Conservation (phyloP, 306 rosid species). For the Ochetophila trinervis region DNA sequence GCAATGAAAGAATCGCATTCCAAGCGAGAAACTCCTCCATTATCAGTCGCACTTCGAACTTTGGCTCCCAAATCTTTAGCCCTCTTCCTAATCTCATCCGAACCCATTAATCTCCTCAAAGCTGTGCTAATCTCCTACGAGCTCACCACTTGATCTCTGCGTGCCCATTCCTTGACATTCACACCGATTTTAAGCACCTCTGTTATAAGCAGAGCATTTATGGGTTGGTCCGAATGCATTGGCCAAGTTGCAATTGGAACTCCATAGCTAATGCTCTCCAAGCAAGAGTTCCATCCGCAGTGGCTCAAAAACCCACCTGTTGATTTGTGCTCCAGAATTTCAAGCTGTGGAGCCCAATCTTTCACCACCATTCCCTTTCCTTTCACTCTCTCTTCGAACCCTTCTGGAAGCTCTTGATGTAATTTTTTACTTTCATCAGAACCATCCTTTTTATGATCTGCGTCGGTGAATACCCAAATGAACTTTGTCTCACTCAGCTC, state of each 20-base stretch:
- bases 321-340: slow-evolving; percentile 37
- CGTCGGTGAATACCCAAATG: slow-evolving; percentile 50
- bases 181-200: too few species aligned
- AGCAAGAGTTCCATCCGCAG: slow-evolving; percentile 49
- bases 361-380: neutral
- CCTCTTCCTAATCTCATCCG: neutral
- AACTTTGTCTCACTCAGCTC: slow-evolving; percentile 38
- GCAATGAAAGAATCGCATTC: too few species aligned
- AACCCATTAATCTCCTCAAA: neutral
- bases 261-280: slow-evolving; percentile 43
- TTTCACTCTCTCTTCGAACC: neutral
- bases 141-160: slow-evolving; percentile 8
- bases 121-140: neutral
- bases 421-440: slow-evolving; percentile 2
- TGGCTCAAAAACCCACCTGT: slow-evolving; percentile 50
- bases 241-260: slow-evolving; percentile 54
- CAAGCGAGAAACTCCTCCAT: neutral
- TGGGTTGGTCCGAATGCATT: slow-evolving; percentile 48
- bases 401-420: neutral
- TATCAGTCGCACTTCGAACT: neutral
- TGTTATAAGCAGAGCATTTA: slow-evolving; percentile 41
- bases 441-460: slow-evolving; percentile 40
- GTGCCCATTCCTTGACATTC: too few species aligned
- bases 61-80: neutral
- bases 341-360: slow-evolving; percentile 39